These are phyloP conservation scores for Citrullus colocynthis DNA, from an alignment of 306 rosid species.

Conservation along the genomic window DNA sequence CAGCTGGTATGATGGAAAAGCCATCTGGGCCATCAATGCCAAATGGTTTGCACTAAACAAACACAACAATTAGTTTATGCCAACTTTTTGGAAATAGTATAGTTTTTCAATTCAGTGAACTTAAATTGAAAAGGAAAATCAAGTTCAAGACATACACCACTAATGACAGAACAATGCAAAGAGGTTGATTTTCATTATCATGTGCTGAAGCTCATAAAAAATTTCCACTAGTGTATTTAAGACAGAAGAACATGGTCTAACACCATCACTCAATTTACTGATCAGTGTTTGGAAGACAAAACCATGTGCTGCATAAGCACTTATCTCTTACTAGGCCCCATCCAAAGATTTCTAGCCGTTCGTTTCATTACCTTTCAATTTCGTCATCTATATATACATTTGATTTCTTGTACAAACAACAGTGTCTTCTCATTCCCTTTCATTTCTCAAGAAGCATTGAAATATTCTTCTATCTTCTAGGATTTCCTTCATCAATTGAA, in stretches of 20 bases:
- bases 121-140: background rate
- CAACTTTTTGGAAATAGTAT: background rate
- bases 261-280: background rate
- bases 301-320: background rate
- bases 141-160: background rate
- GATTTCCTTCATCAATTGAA: no score
- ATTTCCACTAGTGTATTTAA: background rate
- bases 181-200: background rate
- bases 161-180: background rate
- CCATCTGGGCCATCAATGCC: background rate
- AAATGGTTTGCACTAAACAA: background rate
- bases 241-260: background rate
- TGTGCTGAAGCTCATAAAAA: background rate
- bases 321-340: background rate
- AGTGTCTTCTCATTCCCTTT: background rate
- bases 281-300: background rate
- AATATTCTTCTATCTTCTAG: background rate
- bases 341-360: background rate
- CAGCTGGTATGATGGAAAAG: background rate
- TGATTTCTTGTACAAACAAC: background rate
- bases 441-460: background rate
- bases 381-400: background rate
- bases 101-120: background rate
- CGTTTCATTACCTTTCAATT: background rate
- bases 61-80: background rate